Evolutionary conservation across 768 basidiomycete species (phyloP), one percentile per base, ranked within the genome.

Genomic region (Tricholoma sp.): DNA sequence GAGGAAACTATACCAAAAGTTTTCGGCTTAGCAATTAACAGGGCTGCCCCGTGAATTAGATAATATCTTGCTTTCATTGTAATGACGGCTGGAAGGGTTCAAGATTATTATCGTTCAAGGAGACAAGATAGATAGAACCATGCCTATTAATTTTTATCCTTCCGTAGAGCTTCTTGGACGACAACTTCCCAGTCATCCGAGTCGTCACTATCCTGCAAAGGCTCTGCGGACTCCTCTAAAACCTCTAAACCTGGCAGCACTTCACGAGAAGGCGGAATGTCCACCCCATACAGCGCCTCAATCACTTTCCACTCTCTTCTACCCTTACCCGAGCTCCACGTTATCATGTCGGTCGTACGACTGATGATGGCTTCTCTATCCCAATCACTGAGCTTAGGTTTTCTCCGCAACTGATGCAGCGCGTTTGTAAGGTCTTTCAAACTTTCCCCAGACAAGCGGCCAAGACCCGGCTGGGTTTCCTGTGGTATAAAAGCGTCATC

Each of bases 401-500:
- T 68, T 9, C 57, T 54, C 32, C 73, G 64, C 50, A 71, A 66
- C 1, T 54, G 31, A 4, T 64, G 54, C 50, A 75, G 57, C 2
- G 59, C 51, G 0, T 49, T 21, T 50, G 64, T 18, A 55, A 71
- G 54, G 37, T 63, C 58, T 24, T 46, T 59, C 16, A 68, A 49
- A 16, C 57, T 57, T 21, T 63, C 55, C n/a, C 58, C 27, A 7
- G 47, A 10, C 27, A 12, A 54, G 24, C 51, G 52, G 9, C 50
- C 29, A 19, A 47, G 14, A 5, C 56, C 27, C 0, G 22, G 24
- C 39, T 31, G 21, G 29, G 7, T 5, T 50, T 8, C 31, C 0
- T 54, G 46, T 11, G 66, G 59, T 4, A 78, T 62, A 63, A 92
- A 91, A 1, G 83, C 84, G 14, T 78, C 69, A 71, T 90, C 86